These are phyloP conservation scores for Diaporthe sp. DNA, from an alignment of 2,329 filamentous ascomycete species.

Conservation along the genomic window DNA sequence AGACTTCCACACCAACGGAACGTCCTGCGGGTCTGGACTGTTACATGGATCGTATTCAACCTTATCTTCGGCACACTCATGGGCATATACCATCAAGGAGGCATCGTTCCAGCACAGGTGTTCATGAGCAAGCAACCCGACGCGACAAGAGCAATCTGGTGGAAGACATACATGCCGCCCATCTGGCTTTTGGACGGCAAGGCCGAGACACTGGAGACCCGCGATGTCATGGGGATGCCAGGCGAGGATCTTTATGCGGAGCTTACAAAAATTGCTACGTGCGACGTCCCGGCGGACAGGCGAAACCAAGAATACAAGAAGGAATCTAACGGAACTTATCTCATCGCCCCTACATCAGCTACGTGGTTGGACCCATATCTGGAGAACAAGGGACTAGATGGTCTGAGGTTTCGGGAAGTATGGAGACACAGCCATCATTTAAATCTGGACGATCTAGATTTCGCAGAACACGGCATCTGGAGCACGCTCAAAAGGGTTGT, in stretches of 20 bases:
- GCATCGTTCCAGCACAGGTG: conserved; percentile 81
- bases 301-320: conserved; percentile 69
- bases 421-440: conserved; percentile 78
- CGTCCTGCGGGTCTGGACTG: conserved; percentile 67
- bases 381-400: conserved; percentile 69
- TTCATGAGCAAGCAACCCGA: conserved; percentile 80
- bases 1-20: conserved; percentile 71
- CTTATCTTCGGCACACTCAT: conserved; percentile 76
- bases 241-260: conserved; percentile 71
- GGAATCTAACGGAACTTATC: conserved; percentile 74
- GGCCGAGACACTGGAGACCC: conserved; percentile 78
- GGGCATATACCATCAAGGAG: conserved; percentile 87
- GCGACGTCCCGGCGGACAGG: conserved; percentile 70
- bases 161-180: conserved; percentile 88
- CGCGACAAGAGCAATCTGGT: conserved; percentile 81
- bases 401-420: conserved; percentile 76
- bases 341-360: conserved; percentile 81
- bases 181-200: conserved; percentile 85
- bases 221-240: conserved; percentile 80
- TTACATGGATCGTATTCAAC: conserved; percentile 79
- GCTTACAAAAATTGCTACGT: conserved; percentile 71
- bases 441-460: conserved; percentile 85
- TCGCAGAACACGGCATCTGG: conserved; percentile 82
- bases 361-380: conserved; percentile 77
- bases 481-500: conserved; percentile 77